phyloP scores from a whole-genome alignment of 768 basidiomycete species.

The Leucosporidium creatinivorum region DNA sequence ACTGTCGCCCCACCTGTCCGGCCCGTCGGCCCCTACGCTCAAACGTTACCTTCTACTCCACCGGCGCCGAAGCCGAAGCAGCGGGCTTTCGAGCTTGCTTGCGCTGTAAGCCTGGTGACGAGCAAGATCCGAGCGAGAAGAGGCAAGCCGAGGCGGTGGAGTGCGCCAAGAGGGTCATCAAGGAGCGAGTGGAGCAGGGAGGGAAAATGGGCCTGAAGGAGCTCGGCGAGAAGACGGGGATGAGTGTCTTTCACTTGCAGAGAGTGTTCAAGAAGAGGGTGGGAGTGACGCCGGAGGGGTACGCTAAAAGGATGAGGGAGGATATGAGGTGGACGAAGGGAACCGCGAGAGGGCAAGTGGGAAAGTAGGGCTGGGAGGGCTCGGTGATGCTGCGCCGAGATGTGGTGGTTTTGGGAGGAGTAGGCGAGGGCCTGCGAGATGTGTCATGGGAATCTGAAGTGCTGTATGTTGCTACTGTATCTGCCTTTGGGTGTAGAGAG shows the following conservation, averaged over 20 bases:
- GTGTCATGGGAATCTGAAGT: too few species aligned
- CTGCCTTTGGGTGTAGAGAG: too few species aligned
- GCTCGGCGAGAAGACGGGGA: not conserved
- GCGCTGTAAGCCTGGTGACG: not conserved
- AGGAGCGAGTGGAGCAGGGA: not conserved
- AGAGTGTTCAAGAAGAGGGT: not conserved
- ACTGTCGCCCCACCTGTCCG: not conserved
- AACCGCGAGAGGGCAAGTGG: too few species aligned
- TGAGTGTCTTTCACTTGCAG: not conserved
- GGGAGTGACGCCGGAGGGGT: not conserved
- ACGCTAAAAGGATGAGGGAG: not conserved
- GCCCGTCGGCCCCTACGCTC: not conserved
- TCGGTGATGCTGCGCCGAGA: too few species aligned
- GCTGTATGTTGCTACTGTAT: too few species aligned
- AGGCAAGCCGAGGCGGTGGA: not conserved
- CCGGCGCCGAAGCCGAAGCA: not conserved
- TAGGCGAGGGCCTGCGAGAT: too few species aligned
- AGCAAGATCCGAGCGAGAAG: not conserved
- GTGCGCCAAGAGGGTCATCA: not conserved
- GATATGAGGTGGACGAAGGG: not conserved
- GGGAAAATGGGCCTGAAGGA: not conserved
- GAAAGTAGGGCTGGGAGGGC: too few species aligned
- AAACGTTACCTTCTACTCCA: not conserved
- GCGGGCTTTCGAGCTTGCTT: not conserved
- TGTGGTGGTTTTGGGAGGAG: too few species aligned